Evolutionary conservation across 257 asterid genomes (phyloP).

Genomic region (Leonotis leonurus): DNA sequence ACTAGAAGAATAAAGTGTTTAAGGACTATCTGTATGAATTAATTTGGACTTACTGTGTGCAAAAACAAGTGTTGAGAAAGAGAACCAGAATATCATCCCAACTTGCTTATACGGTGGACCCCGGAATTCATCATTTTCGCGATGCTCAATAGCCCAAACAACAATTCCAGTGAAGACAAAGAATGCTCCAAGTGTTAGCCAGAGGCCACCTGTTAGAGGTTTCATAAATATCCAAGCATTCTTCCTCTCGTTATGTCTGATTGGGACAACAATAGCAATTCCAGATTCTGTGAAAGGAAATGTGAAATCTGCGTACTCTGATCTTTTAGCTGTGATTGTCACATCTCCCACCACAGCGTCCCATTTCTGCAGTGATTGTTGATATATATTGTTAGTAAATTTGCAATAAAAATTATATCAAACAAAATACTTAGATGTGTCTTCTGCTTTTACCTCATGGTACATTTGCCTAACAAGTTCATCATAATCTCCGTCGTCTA

Average conservation of each 20-base stretch:
- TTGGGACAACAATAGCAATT: slow-evolving; percentile 25
- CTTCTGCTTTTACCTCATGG: too few species aligned
- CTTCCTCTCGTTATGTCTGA: slow-evolving; percentile 27
- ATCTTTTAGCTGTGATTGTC: slow-evolving; percentile 23
- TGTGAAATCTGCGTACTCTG: slow-evolving; percentile 30
- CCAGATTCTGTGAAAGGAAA: slow-evolving; percentile 38
- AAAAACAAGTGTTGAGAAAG: too few species aligned
- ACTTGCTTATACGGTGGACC: slow-evolving; percentile 38
- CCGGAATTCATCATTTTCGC: slow-evolving; percentile 30
- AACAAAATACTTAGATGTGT: too few species aligned
- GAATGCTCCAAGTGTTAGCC: slow-evolving; percentile 39
- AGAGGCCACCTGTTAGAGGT: slow-evolving; percentile 31
- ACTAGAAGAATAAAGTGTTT: not conserved
- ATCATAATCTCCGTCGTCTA: slow-evolving; percentile 18
- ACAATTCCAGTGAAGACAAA: slow-evolving; percentile 38
- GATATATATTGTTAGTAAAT: too few species aligned
- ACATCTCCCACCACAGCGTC: too few species aligned
- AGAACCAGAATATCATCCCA: slow-evolving; percentile 46
- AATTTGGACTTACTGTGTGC: slow-evolving; percentile 34
- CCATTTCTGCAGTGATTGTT: slow-evolving; percentile 7
- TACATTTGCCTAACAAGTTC: slow-evolving; percentile 24
- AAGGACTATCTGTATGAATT: too few species aligned
- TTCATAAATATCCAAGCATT: slow-evolving; percentile 50
- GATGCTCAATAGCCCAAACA: slow-evolving; percentile 50
- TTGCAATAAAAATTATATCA: too few species aligned